Percentiles rank a stretch among this genome's conserved stretches.
Evolutionary conservation across 768 basidiomycete species (phyloP).

Genomic region (Pisolithus orientalis): DNA sequence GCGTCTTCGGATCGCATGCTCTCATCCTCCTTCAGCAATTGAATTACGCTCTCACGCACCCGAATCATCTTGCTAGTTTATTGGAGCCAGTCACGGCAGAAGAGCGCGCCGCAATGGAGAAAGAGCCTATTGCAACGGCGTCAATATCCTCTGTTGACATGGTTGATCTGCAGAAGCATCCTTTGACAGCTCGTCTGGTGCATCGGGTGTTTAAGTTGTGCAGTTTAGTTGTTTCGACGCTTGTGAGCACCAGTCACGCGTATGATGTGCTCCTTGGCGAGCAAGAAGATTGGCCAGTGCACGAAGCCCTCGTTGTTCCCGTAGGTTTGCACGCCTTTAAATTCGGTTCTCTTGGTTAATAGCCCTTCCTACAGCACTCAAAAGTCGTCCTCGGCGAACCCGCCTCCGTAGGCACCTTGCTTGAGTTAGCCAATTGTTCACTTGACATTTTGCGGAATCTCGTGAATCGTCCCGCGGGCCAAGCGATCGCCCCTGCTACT

Average conservation of each 20-base stretch:
- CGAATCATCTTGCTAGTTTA: constrained; percentile 77
- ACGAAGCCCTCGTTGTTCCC: constrained; percentile 65
- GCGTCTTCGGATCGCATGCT: constrained; percentile 61
- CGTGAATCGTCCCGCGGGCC: constrained; percentile 52
- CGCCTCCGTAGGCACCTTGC: constrained; percentile 77
- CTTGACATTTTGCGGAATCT: constrained; percentile 69
- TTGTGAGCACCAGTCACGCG: constrained; percentile 64
- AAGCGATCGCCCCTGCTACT: constrained; percentile 38
- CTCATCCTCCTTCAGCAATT: constrained; percentile 77
- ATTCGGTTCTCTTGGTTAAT: background rate
- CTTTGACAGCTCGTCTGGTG: constrained; percentile 65
- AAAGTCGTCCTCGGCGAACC: constrained; percentile 80
- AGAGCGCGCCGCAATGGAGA: constrained; percentile 65
- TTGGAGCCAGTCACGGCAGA: constrained; percentile 76
- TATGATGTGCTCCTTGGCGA: constrained; percentile 60
- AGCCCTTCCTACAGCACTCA: constrained; percentile 51
- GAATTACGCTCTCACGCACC: constrained; percentile 87
- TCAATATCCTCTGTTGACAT: constrained; percentile 37
- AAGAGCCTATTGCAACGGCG: constrained; percentile 35
- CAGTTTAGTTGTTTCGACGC: constrained; percentile 60
- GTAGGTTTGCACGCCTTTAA: constrained; percentile 36
- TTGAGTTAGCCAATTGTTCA: constrained; percentile 78
- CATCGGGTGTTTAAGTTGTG: constrained; percentile 68
- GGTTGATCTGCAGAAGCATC: constrained; percentile 60
- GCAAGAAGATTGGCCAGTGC: constrained; percentile 65